Conservation (phyloP, 306 rosid genomes). For the Begonia fuchsioides region DNA sequence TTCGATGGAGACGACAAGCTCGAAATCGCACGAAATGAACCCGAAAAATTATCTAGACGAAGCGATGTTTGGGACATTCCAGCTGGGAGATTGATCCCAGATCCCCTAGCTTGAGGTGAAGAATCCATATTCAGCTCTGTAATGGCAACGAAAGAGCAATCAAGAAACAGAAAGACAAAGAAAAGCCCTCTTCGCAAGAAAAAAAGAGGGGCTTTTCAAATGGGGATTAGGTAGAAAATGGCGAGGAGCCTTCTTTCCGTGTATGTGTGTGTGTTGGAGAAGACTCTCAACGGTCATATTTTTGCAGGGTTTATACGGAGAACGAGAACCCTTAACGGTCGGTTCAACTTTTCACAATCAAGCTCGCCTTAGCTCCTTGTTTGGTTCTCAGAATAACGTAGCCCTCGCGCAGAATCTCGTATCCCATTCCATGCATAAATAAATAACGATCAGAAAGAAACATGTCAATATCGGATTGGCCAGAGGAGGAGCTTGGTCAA, state of each 20-base stretch:
- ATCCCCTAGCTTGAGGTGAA: slow-evolving; percentile 35
- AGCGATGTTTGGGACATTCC: slow-evolving; percentile 71
- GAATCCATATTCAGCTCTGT: slow-evolving; percentile 45
- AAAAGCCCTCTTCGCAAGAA: slow-evolving; percentile 8
- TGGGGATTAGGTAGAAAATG: slow-evolving; percentile 2
- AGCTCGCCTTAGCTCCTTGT: slow-evolving; percentile 10
- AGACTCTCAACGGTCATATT: slow-evolving; percentile 35
- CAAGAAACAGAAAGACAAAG: neutral
- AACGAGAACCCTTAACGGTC: slow-evolving; percentile 23
- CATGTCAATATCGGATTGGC: too few species aligned
- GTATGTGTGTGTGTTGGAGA: neutral
- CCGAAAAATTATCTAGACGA: slow-evolving; percentile 45
- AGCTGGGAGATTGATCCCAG: slow-evolving; percentile 71
- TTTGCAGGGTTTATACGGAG: slow-evolving; percentile 19
- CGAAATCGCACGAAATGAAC: slow-evolving; percentile 13
- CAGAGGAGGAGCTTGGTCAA: too few species aligned
- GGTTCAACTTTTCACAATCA: neutral
- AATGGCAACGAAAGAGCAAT: neutral
- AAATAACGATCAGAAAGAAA: too few species aligned
- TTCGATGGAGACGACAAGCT: slow-evolving; percentile 39
- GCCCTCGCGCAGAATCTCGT: slow-evolving; percentile 13
- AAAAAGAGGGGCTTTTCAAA: slow-evolving; percentile 1
- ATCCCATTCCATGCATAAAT: too few species aligned
- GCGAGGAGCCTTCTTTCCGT: neutral
- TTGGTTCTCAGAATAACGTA: slow-evolving; percentile 8